Evolutionary conservation across 2,329 filamentous ascomycete species (phyloP).

Genomic region (Moelleriella libera): DNA sequence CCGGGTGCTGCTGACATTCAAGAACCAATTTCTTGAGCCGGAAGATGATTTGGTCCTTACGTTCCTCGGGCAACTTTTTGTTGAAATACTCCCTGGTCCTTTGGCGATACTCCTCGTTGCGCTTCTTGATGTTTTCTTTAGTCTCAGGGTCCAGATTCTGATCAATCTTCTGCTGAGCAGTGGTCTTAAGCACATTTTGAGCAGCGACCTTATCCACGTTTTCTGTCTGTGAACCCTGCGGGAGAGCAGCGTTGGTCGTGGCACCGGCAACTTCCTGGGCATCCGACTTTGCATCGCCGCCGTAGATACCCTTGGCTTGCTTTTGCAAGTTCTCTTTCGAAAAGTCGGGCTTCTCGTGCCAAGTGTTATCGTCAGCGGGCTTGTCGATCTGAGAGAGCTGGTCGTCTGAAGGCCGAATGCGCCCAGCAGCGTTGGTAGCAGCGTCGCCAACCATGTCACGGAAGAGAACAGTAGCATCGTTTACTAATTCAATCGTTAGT

Average conservation of each 20-base stretch:
- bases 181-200: conserved; percentile 18
- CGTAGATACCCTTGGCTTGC: conserved; percentile 50
- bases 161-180: conserved; percentile 41
- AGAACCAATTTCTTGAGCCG: conserved; percentile 95
- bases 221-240: conserved; percentile 29
- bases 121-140: conserved; percentile 30
- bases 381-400: conserved; percentile 62
- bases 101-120: conserved; percentile 27
- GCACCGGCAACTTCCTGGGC: conserved; percentile 43
- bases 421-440: conserved; percentile 61
- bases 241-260: conserved; percentile 38
- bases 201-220: conserved; percentile 31
- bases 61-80: conserved; percentile 81
- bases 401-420: conserved; percentile 66
- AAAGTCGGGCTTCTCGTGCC: conserved; percentile 76
- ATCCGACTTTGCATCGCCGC: conserved; percentile 41
- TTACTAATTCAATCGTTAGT: conserved; percentile 31
- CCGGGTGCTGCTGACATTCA: conserved; percentile 87
- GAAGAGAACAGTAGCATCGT: conserved; percentile 65
- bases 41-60: conserved; percentile 82
- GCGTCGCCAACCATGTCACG: conserved; percentile 89
- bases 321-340: conserved; percentile 55
- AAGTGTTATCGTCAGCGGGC: conserved; percentile 82
- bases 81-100: conserved; percentile 60
- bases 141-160: conserved; percentile 53